Percentiles rank a stretch among this genome's conserved stretches.
Conservation (phyloP, 1,284 basidiomycete species). For the Hypsizygus ulmarius region DNA sequence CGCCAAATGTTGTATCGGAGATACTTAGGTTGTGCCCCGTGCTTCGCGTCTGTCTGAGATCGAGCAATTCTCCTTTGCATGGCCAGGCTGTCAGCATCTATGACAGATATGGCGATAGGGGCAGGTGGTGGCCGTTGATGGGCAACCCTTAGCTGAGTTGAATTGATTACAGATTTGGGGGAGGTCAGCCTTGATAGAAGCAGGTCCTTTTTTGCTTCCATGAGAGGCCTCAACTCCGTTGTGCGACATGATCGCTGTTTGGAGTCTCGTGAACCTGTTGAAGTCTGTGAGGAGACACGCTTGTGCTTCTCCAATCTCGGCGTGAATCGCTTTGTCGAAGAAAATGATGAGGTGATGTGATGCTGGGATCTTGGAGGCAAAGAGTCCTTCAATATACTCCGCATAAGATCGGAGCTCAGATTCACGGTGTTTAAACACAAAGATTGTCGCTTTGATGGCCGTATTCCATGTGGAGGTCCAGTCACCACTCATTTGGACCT, state of each 20-base stretch:
- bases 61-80: constrained; percentile 3
- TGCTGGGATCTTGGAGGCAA: constrained; percentile 1
- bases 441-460: background rate
- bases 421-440: background rate
- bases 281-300: constrained; percentile 13
- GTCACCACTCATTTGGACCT: constrained; percentile 21
- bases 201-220: background rate
- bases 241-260: constrained; percentile 11
- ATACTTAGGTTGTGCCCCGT: constrained; percentile 8
- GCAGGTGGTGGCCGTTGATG: background rate
- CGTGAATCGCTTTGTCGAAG: constrained; percentile 18
- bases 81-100: background rate
- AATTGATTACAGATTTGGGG: constrained; percentile 7
- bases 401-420: background rate
- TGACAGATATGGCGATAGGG: constrained; percentile 5
- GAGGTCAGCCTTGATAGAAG: background rate
- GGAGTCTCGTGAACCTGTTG: constrained; percentile 7
- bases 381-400: constrained; percentile 12
- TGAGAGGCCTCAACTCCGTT: constrained; percentile 14
- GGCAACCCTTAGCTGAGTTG: constrained; percentile 2
- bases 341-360: constrained; percentile 15
- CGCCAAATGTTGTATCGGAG: constrained; percentile 9
- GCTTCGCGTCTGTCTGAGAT: background rate
- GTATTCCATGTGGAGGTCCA: constrained; percentile 20
- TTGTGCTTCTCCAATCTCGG: constrained; percentile 17